Evolutionary conservation across 306 rosid genomes (phyloP).

Genomic region (Citrullus mucosospermus): DNA sequence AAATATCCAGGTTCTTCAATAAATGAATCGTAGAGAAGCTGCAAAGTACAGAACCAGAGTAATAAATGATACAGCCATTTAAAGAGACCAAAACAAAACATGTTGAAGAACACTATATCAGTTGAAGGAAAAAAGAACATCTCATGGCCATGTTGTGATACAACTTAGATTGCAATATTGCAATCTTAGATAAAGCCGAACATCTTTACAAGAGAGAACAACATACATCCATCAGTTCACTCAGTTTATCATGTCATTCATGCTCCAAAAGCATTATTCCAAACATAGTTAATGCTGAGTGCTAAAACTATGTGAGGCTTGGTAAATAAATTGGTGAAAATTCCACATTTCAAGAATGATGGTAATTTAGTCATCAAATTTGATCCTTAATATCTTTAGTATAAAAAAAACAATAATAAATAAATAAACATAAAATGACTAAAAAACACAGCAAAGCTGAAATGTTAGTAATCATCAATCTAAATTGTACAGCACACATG

Average conservation of each 20-base stretch:
- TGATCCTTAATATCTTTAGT: neutral
- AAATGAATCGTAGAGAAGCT: slow-evolving; percentile 76
- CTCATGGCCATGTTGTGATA: neutral
- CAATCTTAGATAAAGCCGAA: neutral
- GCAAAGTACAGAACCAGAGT: slow-evolving; percentile 15
- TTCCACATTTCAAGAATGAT: neutral
- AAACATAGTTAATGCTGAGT: neutral
- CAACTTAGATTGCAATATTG: neutral
- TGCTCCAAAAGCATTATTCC: neutral
- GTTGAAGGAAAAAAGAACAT: neutral
- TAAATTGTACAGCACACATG: neutral
- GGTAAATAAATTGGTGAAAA: neutral
- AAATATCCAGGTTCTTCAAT: slow-evolving; percentile 63
- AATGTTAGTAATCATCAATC: neutral
- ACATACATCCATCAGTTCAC: neutral
- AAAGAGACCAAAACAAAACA: neutral
- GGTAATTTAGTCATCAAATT: neutral
- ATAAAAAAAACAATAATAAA: neutral
- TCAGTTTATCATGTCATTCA: neutral
- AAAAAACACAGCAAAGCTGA: neutral
- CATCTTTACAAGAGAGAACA: neutral
- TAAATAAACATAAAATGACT: neutral
- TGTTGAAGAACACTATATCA: neutral
- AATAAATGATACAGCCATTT: neutral
- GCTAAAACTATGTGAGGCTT: neutral